A percentile compares a stretch with the other conserved stretches of the same genome.
These are phyloP conservation scores for Scheffersomyces insectosa DNA, from an alignment of 1,139 yeast species.

Conservation along the genomic window DNA sequence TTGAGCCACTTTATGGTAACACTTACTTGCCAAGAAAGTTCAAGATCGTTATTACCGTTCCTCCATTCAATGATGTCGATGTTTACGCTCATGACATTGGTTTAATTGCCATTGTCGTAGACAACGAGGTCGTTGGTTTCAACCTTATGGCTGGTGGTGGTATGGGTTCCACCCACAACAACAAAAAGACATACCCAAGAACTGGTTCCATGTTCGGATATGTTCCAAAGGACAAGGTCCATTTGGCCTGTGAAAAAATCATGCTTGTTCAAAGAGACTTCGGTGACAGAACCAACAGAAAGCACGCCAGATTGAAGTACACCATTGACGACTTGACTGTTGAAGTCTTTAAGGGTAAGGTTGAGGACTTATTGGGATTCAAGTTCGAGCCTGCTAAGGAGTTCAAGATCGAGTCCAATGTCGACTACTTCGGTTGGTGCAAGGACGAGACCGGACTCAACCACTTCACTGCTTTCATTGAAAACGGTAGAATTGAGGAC, in stretches of 20 bases:
- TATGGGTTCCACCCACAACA: constrained; percentile 98
- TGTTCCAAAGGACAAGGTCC: constrained; percentile 65
- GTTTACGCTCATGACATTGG: constrained; percentile 96
- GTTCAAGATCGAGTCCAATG: constrained; percentile 80
- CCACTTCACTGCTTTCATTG: constrained; percentile 92
- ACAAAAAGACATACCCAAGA: constrained; percentile 95
- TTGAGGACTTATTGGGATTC: constrained; percentile 81
- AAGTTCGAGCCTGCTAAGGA: constrained; percentile 69
- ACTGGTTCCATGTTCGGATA: constrained; percentile 87
- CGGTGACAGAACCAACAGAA: constrained; percentile 96
- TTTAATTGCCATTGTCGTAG: constrained; percentile 81
- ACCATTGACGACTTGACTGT: constrained; percentile 91
- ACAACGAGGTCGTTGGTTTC: constrained; percentile 68
- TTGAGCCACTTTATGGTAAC: constrained; percentile 86
- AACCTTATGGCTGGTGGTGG: constrained; percentile 96
- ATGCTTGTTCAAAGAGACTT: constrained; percentile 93
- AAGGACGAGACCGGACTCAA: constrained; percentile 84
- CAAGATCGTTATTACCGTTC: constrained; percentile 92
- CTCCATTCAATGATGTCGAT: constrained; percentile 96
- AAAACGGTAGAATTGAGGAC: constrained; percentile 96
- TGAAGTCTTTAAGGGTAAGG: constrained; percentile 74
- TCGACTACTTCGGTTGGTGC: constrained; percentile 93
- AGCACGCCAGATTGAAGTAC: constrained; percentile 96
- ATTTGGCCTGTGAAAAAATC: constrained; percentile 82
- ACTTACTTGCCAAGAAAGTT: constrained; percentile 93